Evolutionary conservation across 176 grass and related monocot genomes (phyloP).

Genomic region (Carex littledalei): DNA sequence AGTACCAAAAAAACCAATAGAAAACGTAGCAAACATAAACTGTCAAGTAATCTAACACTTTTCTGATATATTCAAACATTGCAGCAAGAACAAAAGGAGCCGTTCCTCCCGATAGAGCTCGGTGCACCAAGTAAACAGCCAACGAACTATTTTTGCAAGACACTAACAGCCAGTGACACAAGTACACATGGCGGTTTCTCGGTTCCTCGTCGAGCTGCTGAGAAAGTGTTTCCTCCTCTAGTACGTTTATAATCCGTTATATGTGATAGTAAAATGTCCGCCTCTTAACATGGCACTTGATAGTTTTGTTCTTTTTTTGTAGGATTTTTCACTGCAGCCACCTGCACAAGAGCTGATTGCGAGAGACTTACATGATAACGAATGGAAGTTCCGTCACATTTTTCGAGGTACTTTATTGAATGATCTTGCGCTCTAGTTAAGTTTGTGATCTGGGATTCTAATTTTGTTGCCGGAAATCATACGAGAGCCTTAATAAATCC

Average conservation of each 20-base stretch:
- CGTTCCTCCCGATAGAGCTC: slow-evolving; percentile 78
- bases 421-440: neutral
- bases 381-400: slow-evolving; percentile 98
- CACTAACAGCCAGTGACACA: slow-evolving; percentile 90
- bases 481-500: neutral
- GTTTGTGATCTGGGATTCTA: neutral
- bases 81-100: slow-evolving; percentile 91
- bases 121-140: slow-evolving; percentile 82
- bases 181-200: slow-evolving; percentile 98
- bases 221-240: slow-evolving; percentile 96
- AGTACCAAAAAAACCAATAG: neutral
- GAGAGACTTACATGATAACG: slow-evolving; percentile 86
- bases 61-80: neutral
- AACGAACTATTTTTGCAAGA: slow-evolving; percentile 98
- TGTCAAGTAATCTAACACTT: neutral
- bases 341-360: slow-evolving; percentile 83
- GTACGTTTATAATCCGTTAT: slow-evolving; percentile 29
- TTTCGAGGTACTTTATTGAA: slow-evolving; percentile 57
- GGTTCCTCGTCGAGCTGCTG: slow-evolving; percentile 83
- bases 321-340: slow-evolving; percentile 94
- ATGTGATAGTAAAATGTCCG: neutral
- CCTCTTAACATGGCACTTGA: neutral
- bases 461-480: neutral
- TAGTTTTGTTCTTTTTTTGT: slow-evolving; percentile 27
- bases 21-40: neutral